Base-by-base conservation (phyloP, 1,139 yeast species). In the Spencermartinsiella ligniputridi region DNA sequence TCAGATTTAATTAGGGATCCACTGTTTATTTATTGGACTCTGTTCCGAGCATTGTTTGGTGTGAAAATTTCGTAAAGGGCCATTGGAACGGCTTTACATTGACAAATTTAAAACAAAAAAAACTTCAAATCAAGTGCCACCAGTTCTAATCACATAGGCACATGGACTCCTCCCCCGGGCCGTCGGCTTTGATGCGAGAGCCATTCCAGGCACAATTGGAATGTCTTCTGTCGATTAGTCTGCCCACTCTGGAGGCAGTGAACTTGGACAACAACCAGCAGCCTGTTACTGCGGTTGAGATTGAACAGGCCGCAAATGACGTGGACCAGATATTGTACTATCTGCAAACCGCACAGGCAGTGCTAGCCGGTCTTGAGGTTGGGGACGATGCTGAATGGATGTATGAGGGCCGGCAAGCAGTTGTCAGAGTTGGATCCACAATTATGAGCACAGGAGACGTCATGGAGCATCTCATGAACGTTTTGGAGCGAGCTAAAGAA, bases 381-480 rank as follows among this genome's bases (percentile, higher is more conserved):
- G 55, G 51, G 37, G 57, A 53, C 35, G 57, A 53, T 41, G 56
- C 73, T n/a, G 66, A 65, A 3, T 77, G 81, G 81, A 64, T 75
- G 33, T 67, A 59, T 40, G 79, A 76, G 46, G 81, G 81, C 0
- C 68, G 68, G 42, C 61, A 62, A 11, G 71, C 69, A 29, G 66
- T 79, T 8, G 54, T 63, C 19, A 71, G 67, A 17, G 63, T 79
- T 57, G 71, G 44, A 52, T 69, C 44, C 67, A 68, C 21, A 63
- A 52, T 78, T 18, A 69, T 71, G 18, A 61, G 68, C 11, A 68
- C 80, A 1, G 85, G 81, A 43, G 64, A 70, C 2, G 63, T 72
- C 6, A 67, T 79, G 46, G 62, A 74, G 0, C 72, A 69, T 47
- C 60, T 79, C 3, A 60, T 65, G 60, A 71, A 59, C 49, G 53